Evolutionary conservation across 1,284 basidiomycete genomes (phyloP).

Genomic region (Marasmius sp.): DNA sequence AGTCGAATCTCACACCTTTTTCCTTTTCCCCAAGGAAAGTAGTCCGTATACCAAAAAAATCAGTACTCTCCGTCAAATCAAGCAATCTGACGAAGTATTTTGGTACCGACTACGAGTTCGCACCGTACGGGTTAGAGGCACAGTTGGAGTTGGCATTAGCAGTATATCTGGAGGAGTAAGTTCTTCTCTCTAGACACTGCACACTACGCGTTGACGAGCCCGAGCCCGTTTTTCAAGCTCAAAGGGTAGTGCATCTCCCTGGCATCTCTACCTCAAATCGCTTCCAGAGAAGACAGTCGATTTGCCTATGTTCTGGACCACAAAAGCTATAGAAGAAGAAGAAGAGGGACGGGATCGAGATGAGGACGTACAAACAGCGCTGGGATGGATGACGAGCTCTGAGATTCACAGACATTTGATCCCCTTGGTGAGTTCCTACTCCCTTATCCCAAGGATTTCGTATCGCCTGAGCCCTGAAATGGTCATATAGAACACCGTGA

Average conservation of each 20-base stretch:
- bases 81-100: slow-evolving; percentile 17
- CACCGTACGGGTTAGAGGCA: slow-evolving; percentile 54
- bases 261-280: slow-evolving; percentile 69
- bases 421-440: slow-evolving; percentile 1
- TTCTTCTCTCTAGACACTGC: slow-evolving; percentile 12
- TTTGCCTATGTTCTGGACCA: slow-evolving; percentile 66
- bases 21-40: slow-evolving; percentile 49
- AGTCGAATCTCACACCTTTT: background rate
- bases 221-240: slow-evolving; percentile 35
- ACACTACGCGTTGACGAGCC: background rate
- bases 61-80: slow-evolving; percentile 62
- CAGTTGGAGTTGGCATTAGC: slow-evolving; percentile 62
- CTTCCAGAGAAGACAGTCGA: slow-evolving; percentile 53
- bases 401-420: slow-evolving; percentile 34
- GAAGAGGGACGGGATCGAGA: background rate
- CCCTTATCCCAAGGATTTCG: slow-evolving; percentile 6
- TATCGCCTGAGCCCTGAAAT: slow-evolving; percentile 22
- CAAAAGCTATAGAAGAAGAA: slow-evolving; percentile 20
- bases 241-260: slow-evolving; percentile 48
- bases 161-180: slow-evolving; percentile 64
- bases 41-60: slow-evolving; percentile 61
- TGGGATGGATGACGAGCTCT: slow-evolving; percentile 48
- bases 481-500: slow-evolving; percentile 42
- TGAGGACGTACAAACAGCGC: slow-evolving; percentile 37
- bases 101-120: background rate